Evolutionary conservation across 805 yeast genomes (phyloP), one percentile per base, ranked within the genome.

Genomic region (Ogataea nonfermentans): DNA sequence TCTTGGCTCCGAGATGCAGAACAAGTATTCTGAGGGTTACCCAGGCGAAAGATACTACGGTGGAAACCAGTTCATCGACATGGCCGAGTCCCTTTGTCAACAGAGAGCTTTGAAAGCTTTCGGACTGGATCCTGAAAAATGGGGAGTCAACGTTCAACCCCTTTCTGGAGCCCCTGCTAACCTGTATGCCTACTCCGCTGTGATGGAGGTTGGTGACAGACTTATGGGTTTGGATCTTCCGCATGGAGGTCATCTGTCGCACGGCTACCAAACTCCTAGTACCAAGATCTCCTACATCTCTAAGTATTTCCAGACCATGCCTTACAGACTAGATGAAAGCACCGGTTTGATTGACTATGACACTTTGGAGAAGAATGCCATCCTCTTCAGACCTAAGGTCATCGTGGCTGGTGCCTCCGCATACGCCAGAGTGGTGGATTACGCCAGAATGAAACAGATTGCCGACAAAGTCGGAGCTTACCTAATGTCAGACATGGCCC

Each of bases 21-120:
- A 91, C 78, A 91, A 91, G 72, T 91, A 91, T 70, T 89, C 97
- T 9, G 99, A 91, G 68, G 98, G 98, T 49, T 91, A 91, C 68
- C 99, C 99, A 29, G 96, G 96, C 52, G 95, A 89, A 48, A 81
- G 99, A 65, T 91, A 91, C 73, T 91, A 91, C 63, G 99, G 99
- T 66, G 99, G 99, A 65, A 91, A 91, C 62, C 89, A 91, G 68
- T 84, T 79, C 68, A 91, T 91, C 57, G 99, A 91, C 70, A 75
- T 79, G 70, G 88, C 87, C 57, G 99, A 91, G 72, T 65, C 79
- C 10, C 70, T 91, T 43, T 91, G 98, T 70, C 96, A 89, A 68
- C 74, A 80, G 55, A 77, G 99, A 66, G 99, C 98, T 32, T 71
- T 91, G 45, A 77, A 84, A 55, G 89, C 95, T 9, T 91, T 88